Base-by-base conservation (phyloP, 768 basidiomycete species). In the Cyclocybe aegerita region DNA sequence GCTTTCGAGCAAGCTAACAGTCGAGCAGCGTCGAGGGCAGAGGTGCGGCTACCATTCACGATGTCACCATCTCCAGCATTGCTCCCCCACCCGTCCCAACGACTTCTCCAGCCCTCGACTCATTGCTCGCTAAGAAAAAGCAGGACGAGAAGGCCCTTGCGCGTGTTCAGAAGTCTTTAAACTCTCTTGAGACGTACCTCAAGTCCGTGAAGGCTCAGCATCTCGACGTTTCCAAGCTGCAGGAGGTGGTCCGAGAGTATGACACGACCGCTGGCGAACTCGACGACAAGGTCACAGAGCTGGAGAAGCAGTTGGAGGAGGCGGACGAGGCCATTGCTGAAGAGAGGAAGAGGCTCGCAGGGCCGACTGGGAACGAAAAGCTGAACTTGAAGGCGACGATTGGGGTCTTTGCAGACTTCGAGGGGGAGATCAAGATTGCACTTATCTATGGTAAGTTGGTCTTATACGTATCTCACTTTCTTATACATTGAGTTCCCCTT, bases 21-120 rank as follows among this genome's bases (percentile, higher is more conserved):
- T 40, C 23, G 5, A 50, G 4, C 48, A 77, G 76, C 49, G 75
- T 77, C 3, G 73, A 78, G 62, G 76, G 76, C 7, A 57, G 67
- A n/a, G 74, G 76, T n/a, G 55, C 23, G 23, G 23, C 23, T 4
- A 23, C 23, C 23, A 23, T 23, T 4, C 23, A 23, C 23, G 23
- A 23, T 23, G 23, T 23, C 23, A 23, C 23, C 23, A 23, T 23
- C 23, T 23, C 23, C 3, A 23, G 3, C 4, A 23, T 23, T 4
- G 4, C 23, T 23, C 23, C 23, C 23, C 23, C 23, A 23, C 23
- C 23, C 3, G 4, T 23, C 23, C 23, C 23, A 2, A 23, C 23
- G 23, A 23, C 23, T 23, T 23, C 23, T 23, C 23, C 23, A 23
- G 4, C 23, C 2, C 23, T 23, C 4, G 23, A 23, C 2, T 23